A percentile compares a stretch with the other conserved stretches of the same genome.
These are phyloP conservation scores for Gossypium turneri DNA, from an alignment of 345 rosid species.

Conservation along the genomic window DNA sequence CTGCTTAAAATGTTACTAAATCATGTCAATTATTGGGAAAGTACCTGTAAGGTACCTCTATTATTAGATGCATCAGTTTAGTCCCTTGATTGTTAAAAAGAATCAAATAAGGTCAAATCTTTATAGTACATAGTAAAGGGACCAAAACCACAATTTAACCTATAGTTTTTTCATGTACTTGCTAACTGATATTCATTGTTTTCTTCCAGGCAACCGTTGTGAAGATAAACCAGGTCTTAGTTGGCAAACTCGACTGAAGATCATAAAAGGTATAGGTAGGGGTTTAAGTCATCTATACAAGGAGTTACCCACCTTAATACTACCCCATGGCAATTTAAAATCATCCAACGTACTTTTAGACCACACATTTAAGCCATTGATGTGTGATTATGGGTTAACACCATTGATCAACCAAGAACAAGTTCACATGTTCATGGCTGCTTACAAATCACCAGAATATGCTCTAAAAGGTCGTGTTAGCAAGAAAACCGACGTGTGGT, in stretches of 20 bases:
- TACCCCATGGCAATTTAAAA: conserved; percentile 75
- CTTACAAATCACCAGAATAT: conserved; percentile 73
- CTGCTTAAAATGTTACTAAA: too few species aligned
- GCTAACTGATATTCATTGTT: background rate
- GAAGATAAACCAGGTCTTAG: conserved; percentile 41
- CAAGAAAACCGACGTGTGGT: conserved; percentile 62
- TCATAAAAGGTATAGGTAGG: conserved; percentile 58
- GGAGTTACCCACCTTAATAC: conserved; percentile 45
- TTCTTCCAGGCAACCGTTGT: conserved; percentile 36
- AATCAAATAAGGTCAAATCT: too few species aligned
- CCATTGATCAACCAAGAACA: conserved; percentile 61
- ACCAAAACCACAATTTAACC: too few species aligned
- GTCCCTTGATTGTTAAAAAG: too few species aligned
- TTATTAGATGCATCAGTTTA: too few species aligned
- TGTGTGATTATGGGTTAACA: conserved; percentile 55
- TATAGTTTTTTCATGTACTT: background rate
- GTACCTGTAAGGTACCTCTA: too few species aligned
- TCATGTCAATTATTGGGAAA: too few species aligned
- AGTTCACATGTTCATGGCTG: conserved; percentile 50
- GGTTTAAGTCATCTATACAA: conserved; percentile 62
- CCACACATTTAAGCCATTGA: conserved; percentile 41
- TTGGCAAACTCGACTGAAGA: conserved; percentile 57
- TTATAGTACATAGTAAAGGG: too few species aligned
- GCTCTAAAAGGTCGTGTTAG: conserved; percentile 36
- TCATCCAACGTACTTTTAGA: conserved; percentile 71